Percentiles rank a stretch among this genome's conserved stretches.
phyloP scores from a whole-genome alignment of 139 green algal genomes.

The Desmodesmus armatus region DNA sequence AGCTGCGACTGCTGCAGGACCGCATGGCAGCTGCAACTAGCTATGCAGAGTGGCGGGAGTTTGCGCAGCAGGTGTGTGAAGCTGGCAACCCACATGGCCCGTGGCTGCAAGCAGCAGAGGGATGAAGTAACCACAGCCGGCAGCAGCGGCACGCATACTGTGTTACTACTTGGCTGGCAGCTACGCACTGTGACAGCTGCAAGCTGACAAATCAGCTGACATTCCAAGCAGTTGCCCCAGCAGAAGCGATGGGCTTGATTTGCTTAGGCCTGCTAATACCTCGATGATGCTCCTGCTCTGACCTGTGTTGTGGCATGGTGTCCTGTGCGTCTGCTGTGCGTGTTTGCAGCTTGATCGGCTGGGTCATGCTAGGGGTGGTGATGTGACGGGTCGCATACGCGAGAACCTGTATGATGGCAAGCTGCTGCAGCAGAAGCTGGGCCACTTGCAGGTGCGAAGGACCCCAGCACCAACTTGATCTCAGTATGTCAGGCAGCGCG shows the following conservation, averaged over 20 bases:
- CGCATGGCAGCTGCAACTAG: conserved; percentile 49
- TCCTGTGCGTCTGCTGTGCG: not conserved
- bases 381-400: conserved; percentile 45
- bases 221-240: no score
- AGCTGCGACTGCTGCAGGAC: conserved; percentile 46
- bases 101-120: not conserved
- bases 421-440: conserved; percentile 81
- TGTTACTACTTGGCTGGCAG: no score
- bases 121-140: no score
- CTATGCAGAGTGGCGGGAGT: conserved; percentile 78
- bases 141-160: no score
- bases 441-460: no score
- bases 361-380: conserved; percentile 25
- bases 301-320: conserved; percentile 6
- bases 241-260: no score
- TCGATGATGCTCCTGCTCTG: not conserved
- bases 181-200: no score
- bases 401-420: conserved; percentile 85
- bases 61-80: conserved; percentile 71
- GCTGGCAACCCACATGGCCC: not conserved
- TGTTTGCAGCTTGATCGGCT: conserved; percentile 28
- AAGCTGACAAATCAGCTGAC: no score
- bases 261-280: no score
- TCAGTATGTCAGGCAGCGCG: conserved; percentile 22
- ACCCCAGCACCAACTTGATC: conserved; percentile 41